Base-by-base conservation (phyloP, 140 eudicot genomes). In the Senecio squalidus region DNA sequence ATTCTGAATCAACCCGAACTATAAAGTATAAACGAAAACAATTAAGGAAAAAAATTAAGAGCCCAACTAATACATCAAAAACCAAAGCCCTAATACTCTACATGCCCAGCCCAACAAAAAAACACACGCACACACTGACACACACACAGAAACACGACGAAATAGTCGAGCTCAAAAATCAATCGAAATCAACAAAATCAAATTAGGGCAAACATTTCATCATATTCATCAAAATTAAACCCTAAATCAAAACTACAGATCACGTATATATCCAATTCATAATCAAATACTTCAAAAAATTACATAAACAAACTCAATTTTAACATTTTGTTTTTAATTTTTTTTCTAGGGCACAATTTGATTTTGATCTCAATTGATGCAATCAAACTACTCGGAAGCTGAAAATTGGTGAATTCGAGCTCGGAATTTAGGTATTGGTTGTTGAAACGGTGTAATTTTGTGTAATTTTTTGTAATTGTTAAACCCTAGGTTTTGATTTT, bases 81-180 rank as follows among this genome's bases (percentile, higher is more conserved):
- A 38, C 67, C 23, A 56, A 47, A 31, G 83, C 74, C 86, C 80
- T 68, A 3, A n/a, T 44, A 15, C 6, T 16, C 67, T 33, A 77
- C 82, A 75, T 78, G 82, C 10, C 92, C 86, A 76, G 81, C 92
- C 92, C 92, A 83, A 68, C 59, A 33, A 49, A 22, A 8, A 55
- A 21, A 14, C 22, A 11, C 4, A 3, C n/a, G 22, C 8, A 26
- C 58, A 38, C 40, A 31, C 21, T 16, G 18, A 6, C 44, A 65
- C 49, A 74, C n/a, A n/a, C n/a, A n/a, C n/a, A n/a, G n/a, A n/a
- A n/a, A 36, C 39, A 55, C 66, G 67, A 79, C 75, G 58, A 62
- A 55, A 76, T 72, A 27, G 62, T 48, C 77, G 86, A 70, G 82
- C 88, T 80, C 76, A 79, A 78, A 66, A 75, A 72, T 52, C 21